Percentiles rank a stretch among this genome's conserved stretches.
Evolutionary conservation across 495 filamentous ascomycete genomes (phyloP).

Genomic region (Trypethelium eluteriae): DNA sequence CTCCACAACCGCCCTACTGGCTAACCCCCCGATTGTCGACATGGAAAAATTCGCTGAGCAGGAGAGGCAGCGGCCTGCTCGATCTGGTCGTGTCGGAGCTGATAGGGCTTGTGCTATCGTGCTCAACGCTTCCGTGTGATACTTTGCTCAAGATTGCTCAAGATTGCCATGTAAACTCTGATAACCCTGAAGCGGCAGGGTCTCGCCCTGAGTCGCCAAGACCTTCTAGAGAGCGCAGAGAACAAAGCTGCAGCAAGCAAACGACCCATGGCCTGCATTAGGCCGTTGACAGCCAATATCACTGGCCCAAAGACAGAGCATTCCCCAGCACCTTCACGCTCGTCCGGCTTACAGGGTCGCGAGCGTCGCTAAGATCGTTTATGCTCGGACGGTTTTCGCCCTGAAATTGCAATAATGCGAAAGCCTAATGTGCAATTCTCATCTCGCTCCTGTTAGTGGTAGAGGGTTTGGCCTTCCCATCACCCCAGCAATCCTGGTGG

Average conservation of each 20-base stretch:
- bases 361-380: background rate
- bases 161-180: background rate
- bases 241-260: constrained; percentile 5
- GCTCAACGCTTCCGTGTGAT: background rate
- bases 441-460: background rate
- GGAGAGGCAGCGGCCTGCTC: no score
- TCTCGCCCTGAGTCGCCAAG: background rate
- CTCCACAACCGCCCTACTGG: background rate
- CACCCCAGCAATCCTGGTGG: no score
- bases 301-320: background rate
- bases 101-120: background rate
- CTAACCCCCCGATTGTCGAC: background rate
- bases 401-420: background rate
- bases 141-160: background rate
- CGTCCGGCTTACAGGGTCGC: no score
- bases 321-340: background rate
- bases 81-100: background rate
- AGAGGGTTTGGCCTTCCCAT: no score
- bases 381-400: background rate
- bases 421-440: background rate
- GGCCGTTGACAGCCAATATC: background rate
- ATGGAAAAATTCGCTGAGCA: constrained; percentile 4
- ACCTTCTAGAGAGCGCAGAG: constrained; percentile 9
- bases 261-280: background rate
- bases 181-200: background rate